A percentile compares a stretch with the other conserved stretches of the same genome.
Conservation (phyloP, 2,329 filamentous ascomycete species). For the Calonectria montana region DNA sequence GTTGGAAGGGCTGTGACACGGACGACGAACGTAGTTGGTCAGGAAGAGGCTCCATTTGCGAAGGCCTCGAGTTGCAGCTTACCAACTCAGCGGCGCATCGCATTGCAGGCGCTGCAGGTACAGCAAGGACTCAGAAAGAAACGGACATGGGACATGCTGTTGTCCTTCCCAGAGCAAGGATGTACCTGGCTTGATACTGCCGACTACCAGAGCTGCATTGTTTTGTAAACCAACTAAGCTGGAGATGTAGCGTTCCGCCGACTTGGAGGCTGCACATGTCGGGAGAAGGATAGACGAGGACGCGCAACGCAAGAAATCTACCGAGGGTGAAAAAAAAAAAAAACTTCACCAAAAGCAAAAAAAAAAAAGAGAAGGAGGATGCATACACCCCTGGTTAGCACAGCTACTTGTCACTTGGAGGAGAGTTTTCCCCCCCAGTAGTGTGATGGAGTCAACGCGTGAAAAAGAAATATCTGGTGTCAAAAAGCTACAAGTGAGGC, state of each 20-base stretch:
- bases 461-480: neutral
- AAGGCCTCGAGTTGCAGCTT: neutral
- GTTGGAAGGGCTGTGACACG: neutral
- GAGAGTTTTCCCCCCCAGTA: neutral
- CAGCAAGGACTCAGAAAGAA: neutral
- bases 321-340: neutral
- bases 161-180: neutral
- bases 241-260: neutral
- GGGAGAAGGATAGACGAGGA: neutral
- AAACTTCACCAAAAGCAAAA: neutral
- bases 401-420: neutral
- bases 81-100: conserved; percentile 1
- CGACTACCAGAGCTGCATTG: neutral
- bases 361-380: neutral
- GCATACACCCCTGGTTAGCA: neutral
- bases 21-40: neutral
- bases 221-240: neutral
- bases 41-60: neutral
- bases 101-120: conserved; percentile 11
- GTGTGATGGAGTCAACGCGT: neutral
- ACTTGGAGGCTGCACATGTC: neutral
- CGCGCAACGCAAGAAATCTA: neutral
- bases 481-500: neutral
- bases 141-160: neutral
- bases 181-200: conserved; percentile 5